Base-by-base conservation (phyloP, 148 eudicot genomes). In the Pharnaceum exiguum region DNA sequence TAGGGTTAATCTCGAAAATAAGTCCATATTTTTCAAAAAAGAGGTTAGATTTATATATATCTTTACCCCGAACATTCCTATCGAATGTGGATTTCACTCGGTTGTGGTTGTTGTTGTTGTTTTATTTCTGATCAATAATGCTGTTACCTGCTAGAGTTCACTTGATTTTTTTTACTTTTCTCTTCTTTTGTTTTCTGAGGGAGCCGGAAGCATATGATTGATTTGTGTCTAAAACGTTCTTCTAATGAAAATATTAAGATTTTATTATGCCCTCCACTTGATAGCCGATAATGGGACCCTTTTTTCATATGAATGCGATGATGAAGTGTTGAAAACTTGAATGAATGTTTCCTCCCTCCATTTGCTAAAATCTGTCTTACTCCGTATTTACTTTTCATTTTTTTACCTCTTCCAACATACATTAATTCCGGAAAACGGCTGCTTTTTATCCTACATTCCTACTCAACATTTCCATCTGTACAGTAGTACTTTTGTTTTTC, bases 181-280 rank as follows among this genome's bases (percentile, higher is more conserved):
- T 30, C 10, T 50, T 49, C 2, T 10, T 13, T 49, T 27, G 5
- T 15, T 52, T 24, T 38, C 21, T 11, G 35, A 4, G 5, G 35
- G 2, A 26, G 7, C n/a, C n/a, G n/a, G n/a, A n/a, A n/a, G n/a
- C n/a, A n/a, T n/a, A n/a, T n/a, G 31, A 60, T 46, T 61, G 60
- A 54, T 68, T 29, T 52, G 26, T 11, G 27, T 35, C 53, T 24
- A 43, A 42, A 59, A 44, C 51, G 18, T 30, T 33, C 36, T 51
- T 23, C 13, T 68, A 42, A 27, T n/a, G n/a, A n/a, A n/a, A n/a
- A n/a, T n/a, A n/a, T 21, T 53, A 40, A 43, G 52, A 49, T 60
- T 52, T 60, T 53, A 46, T 46, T 53, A 68, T 55, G 67, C 38
- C 30, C 50, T 56, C 73, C 73, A 60, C 73, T 69, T 48, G 63